These are phyloP conservation scores for Yamadazyma sp. DNA, from an alignment of 805 yeast species.

Conservation along the genomic window DNA sequence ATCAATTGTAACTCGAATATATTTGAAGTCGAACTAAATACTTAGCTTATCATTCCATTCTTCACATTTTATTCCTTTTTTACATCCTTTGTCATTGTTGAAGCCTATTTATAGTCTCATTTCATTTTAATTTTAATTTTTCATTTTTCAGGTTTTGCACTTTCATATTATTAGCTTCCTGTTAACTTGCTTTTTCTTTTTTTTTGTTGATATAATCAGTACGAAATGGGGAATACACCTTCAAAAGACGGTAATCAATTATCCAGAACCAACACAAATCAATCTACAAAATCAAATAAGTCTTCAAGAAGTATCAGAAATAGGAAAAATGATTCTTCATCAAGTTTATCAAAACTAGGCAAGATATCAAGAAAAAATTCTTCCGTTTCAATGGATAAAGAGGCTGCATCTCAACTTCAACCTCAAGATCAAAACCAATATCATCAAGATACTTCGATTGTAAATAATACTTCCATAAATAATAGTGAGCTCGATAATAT, in stretches of 20 bases:
- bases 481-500: slow-evolving; percentile 7
- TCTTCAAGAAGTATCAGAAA: slow-evolving; percentile 10
- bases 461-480: slow-evolving; percentile 1
- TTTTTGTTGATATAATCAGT: too few species aligned
- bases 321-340: slow-evolving; percentile 9
- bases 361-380: slow-evolving; percentile 30
- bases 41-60: too few species aligned
- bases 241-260: slow-evolving; percentile 50
- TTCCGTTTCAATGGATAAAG: slow-evolving; percentile 14
- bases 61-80: too few species aligned
- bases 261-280: slow-evolving; percentile 53
- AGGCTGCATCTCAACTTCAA: slow-evolving; percentile 9
- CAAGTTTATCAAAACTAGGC: slow-evolving; percentile 25
- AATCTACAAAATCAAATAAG: slow-evolving; percentile 35
- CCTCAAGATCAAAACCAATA: slow-evolving; percentile 4
- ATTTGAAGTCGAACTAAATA: too few species aligned
- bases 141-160: too few species aligned
- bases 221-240: slow-evolving; percentile 57
- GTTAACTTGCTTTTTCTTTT: too few species aligned
- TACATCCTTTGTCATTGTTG: too few species aligned
- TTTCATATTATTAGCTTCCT: too few species aligned
- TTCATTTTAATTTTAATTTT: too few species aligned
- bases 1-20: too few species aligned
- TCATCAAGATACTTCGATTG: not conserved
- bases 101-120: too few species aligned